Conservation (phyloP, 225 moss, liverwort and hornwort genomes). For the Bryoerythrophyllum caledonicum region DNA sequence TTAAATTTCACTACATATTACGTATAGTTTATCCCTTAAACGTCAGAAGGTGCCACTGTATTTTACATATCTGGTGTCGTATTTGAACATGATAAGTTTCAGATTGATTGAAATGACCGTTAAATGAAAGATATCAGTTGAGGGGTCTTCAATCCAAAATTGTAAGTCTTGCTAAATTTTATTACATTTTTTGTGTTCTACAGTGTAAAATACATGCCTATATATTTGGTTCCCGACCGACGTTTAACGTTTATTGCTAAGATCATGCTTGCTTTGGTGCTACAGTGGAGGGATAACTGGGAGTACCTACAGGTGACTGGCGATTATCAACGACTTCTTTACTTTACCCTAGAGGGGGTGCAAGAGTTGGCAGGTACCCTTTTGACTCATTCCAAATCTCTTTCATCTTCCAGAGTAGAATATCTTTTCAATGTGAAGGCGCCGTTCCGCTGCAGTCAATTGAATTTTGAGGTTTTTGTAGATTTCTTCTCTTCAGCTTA, state of each 20-base stretch:
- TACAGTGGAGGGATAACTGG: conserved; percentile 66
- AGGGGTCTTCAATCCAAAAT: no score
- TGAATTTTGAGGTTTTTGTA: background rate
- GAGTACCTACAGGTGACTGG: conserved; percentile 60
- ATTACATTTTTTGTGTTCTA: no score
- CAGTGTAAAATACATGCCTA: no score
- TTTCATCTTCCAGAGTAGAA: background rate
- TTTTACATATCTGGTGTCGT: no score
- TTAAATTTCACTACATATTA: no score
- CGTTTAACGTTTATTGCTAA: conserved; percentile 13
- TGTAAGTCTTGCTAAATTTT: no score
- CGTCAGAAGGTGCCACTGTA: no score
- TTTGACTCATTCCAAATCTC: background rate
- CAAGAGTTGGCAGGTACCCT: conserved; percentile 53
- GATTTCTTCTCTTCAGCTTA: background rate
- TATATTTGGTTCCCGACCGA: no score
- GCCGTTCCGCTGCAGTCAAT: background rate
- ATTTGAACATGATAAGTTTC: no score
- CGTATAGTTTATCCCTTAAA: no score
- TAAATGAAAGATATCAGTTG: no score
- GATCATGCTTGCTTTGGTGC: background rate
- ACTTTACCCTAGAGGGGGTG: conserved; percentile 44
- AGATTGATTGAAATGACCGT: no score
- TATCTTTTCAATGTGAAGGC: background rate
- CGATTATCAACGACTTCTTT: conserved; percentile 53